Evolutionary conservation across 805 yeast species (phyloP).

Genomic region (Saccharomycopsis olivae): DNA sequence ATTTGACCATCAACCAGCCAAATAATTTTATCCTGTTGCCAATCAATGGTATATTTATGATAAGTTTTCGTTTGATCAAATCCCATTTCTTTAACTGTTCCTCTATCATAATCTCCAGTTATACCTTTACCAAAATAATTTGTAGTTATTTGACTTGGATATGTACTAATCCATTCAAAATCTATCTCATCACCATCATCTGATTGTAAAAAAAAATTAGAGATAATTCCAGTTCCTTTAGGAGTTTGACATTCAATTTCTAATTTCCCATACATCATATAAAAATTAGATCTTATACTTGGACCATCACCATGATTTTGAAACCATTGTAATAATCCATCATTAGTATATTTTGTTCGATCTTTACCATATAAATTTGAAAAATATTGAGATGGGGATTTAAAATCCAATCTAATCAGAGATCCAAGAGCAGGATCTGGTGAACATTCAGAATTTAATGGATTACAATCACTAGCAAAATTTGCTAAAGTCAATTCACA

Average conservation of each 20-base stretch:
- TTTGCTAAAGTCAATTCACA: no score
- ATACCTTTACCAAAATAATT: conserved; percentile 77
- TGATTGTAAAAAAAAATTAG: conserved; percentile 64
- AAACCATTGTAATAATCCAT: no score
- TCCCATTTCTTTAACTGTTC: conserved; percentile 51
- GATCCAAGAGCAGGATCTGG: conserved; percentile 44
- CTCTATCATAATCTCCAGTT: conserved; percentile 70
- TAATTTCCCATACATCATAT: conserved; percentile 81
- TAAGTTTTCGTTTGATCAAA: conserved; percentile 47
- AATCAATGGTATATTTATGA: conserved; percentile 77
- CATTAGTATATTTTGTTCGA: no score
- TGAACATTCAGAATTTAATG: conserved; percentile 24
- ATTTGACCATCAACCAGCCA: conserved; percentile 68
- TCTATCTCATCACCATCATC: conserved; percentile 79
- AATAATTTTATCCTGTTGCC: conserved; percentile 55
- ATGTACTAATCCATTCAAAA: conserved; percentile 80
- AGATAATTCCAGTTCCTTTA: conserved; percentile 71
- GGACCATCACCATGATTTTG: no score
- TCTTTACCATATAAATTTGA: no score
- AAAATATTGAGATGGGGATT: conserved; percentile 22
- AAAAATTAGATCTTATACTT: conserved; percentile 62
- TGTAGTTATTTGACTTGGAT: conserved; percentile 60
- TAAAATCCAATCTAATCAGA: conserved; percentile 35
- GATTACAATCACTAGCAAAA: conserved; percentile 28
- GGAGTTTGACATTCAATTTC: conserved; percentile 67